Conservation (phyloP, 192 early-diverging fungal species). For the Gaertneriomyces semiglobifer region DNA sequence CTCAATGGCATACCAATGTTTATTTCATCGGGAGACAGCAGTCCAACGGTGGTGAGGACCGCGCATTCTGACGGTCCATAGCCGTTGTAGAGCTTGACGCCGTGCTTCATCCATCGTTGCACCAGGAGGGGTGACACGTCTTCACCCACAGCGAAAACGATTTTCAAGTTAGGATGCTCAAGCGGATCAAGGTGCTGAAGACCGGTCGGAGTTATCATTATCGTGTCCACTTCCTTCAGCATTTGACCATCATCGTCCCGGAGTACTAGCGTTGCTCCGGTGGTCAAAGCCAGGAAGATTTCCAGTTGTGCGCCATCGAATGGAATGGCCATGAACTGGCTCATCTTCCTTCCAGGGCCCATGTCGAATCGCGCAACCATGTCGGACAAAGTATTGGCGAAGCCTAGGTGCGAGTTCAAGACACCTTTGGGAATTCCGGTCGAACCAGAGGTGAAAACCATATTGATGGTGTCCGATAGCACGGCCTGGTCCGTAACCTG, state of each 20-base stretch:
- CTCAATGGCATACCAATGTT: slow-evolving; percentile 33
- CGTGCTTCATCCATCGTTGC: slow-evolving; percentile 20
- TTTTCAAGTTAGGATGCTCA: slow-evolving; percentile 30
- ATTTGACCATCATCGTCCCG: slow-evolving; percentile 23
- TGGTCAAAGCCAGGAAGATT: slow-evolving; percentile 22
- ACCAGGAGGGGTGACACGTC: slow-evolving; percentile 19
- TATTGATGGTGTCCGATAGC: no score
- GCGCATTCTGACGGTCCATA: slow-evolving; percentile 9
- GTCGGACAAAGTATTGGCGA: slow-evolving; percentile 15
- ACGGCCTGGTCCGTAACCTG: no score
- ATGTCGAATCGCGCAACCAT: not conserved
- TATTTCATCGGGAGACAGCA: slow-evolving; percentile 1
- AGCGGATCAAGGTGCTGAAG: slow-evolving; percentile 22
- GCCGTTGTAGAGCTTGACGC: slow-evolving; percentile 25
- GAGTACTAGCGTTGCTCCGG: slow-evolving; percentile 24
- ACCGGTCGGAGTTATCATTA: slow-evolving; percentile 34
- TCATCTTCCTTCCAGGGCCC: slow-evolving; percentile 6
- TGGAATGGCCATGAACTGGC: slow-evolving; percentile 21
- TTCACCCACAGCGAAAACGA: slow-evolving; percentile 29
- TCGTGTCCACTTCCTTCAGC: slow-evolving; percentile 14
- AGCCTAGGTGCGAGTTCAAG: slow-evolving; percentile 25
- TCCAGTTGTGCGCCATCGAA: slow-evolving; percentile 36
- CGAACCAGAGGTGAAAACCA: slow-evolving; percentile 39
- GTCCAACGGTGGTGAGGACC: slow-evolving; percentile 8
- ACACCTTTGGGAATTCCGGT: slow-evolving; percentile 46